Evolutionary conservation across 2,329 filamentous ascomycete species (phyloP), one percentile per base, ranked within the genome.

Genomic region (Ramularia endophylla): DNA sequence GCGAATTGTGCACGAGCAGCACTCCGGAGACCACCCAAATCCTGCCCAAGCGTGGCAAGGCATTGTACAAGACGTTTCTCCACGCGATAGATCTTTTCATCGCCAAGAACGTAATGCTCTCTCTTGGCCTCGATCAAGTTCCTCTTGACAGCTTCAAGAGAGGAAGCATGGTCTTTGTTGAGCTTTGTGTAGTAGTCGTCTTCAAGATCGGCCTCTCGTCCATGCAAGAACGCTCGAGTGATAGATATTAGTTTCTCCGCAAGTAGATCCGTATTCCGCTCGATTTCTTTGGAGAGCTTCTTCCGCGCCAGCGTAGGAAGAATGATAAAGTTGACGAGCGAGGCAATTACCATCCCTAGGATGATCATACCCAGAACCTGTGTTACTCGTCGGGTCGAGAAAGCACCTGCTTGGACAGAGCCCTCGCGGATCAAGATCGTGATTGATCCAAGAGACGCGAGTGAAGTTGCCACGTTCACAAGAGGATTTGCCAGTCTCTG

Each of bases 371-470:
- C 87, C 54, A 92, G 68, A 18, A 90, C 81, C 62, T 94, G 86
- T 0, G 80, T 70, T 38, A 95, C 83, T 64, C 94, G 94, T 44
- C 79, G 79, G 53, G 85, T 80, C 0, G 85, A 88, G 56, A 95
- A 87, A 38, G 83, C 81, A 5, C 85, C 87, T 25, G 77, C 80
- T 55, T 94, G 86, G 1, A 95, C 81, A 2, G 87, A 81, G 37
- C 87, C 88, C 64, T 95, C 90, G 65, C 94, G 94, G 8, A 90
- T 95, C 47, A 95, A 70, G 33, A 94, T 79, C 2, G 85, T 89
- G 58, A 95, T 94, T 49, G 92, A 85, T 36, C 87, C 87, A 43
- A 97, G 80, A 25, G 87, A 90, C 5, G 89, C 80, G 51, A 95
- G 71, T 22, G 88, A 95, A 53, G 85, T 87, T 35, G 84, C 86